Evolutionary conservation across 768 basidiomycete species (phyloP), one percentile per base, ranked within the genome.

Genomic region (Dioszegia hungarica): DNA sequence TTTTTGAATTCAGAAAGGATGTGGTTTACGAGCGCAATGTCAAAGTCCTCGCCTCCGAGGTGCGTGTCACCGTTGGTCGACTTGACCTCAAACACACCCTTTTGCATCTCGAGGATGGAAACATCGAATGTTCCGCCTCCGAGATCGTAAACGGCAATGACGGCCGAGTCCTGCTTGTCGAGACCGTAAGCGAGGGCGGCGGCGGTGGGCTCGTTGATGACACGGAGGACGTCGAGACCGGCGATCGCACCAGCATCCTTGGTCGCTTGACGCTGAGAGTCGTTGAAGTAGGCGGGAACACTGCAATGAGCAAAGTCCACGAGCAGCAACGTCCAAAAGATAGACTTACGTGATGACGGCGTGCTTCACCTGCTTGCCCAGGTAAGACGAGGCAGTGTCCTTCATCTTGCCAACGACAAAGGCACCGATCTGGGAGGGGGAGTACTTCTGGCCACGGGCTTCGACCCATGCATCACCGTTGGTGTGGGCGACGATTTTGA

Each of bases 71-170:
- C 95, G 74, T 97, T 97, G 54, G 95, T 99, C 0, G 95, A 97
- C 81, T 98, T 99, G 75, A 99, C 95, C 78, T 98, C 95, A 77
- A 98, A 99, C 10, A 99, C 93, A 68, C 94, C 95, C 78, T 95
- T 93, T 78, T 97, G 91, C 91, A 98, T 98, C 80, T 97, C 93
- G 54, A 99, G 82, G 66, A 99, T 93, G 27, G 95, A 99, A 72
- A 99, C 91, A 90, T 98, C 94, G 77, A 98, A 98, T 22, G 94
- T 97, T 55, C 94, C 94, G 68, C 94, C 94, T 66, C 94, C 94
- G 29, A 98, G 83, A 81, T 99, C 95, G 76, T 98, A 99, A 57
- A 99, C 95, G 39, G 95, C 95, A 66, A 99, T 92, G 74, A 95
- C 81, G 19, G 84, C 81, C 11, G 88, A 89, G 43, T 88, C 86